Evolutionary conservation across 1,284 basidiomycete species (phyloP), one percentile per base, ranked within the genome.

Genomic region (Ganoderma lucidum): DNA sequence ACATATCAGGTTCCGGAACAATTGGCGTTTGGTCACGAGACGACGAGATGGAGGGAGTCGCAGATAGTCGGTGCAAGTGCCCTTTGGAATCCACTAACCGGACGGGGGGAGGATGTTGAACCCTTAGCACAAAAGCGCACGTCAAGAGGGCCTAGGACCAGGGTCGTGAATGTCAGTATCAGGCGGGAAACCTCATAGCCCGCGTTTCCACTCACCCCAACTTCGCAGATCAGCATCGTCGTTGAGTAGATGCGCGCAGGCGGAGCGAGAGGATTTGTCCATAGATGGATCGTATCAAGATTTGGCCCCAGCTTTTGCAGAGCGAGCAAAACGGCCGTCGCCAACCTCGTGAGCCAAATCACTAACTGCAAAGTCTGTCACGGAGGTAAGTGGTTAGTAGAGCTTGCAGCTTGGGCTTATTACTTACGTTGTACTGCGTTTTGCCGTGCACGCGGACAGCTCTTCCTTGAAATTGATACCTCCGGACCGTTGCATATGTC

Each of bases 361-460:
- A 84, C 73, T 68, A 85, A 80, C 79, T 93, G 92, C 64, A 91
- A 79, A 44, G 78, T 76, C 92, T 93, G 71, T 28, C 62, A 35
- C 63, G 44, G 60, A 66, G 60, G 30, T 62, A 32, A 23, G 30
- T 44, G 5, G 15, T 23, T 12, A 14, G 37, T 0, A 51, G 23
- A 10, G 23, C 23, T 12, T 51, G 10, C 3, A 2, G 30, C 15
- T n/a, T 12, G n/a, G 14, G 51, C 5, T 9, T 1, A 6, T 23
- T 15, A 9, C 90, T 69, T 77, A 92, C 93, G 72, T 87, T 88
- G 75, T 94, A 92, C 71, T 78, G 77, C 15, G 78, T 79, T 77
- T 89, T 92, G 28, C 93, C 91, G 48, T 83, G 84, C 53, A 92
- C 80, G 45, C 89, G 86, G 23, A 94, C 83, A 70, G 88, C 85